Percentiles rank a stretch among this genome's conserved stretches.
Evolutionary conservation across 2,329 filamentous ascomycete genomes (phyloP).

Genomic region (Alternaria sp.): DNA sequence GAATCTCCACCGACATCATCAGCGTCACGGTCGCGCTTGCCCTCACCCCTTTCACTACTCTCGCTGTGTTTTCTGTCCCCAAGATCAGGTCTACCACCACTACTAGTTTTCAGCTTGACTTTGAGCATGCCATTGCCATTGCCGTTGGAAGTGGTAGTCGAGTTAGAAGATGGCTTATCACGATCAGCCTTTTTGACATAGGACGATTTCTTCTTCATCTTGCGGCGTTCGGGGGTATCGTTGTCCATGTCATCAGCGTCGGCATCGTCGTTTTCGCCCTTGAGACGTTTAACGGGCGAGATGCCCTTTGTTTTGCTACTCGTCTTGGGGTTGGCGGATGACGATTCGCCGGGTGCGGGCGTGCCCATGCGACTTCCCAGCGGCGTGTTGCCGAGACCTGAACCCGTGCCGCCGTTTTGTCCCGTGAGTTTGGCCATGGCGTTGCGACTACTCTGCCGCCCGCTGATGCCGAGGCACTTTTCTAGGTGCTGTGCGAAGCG

Average conservation of each 20-base stretch:
- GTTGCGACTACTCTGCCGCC: constrained; percentile 59
- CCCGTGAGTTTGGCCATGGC: constrained; percentile 57
- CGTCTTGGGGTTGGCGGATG: constrained; percentile 30
- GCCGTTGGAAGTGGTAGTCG: background rate
- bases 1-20: constrained; percentile 41
- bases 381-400: constrained; percentile 53
- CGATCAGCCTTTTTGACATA: constrained; percentile 53
- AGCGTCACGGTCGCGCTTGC: constrained; percentile 47
- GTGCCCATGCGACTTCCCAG: constrained; percentile 55
- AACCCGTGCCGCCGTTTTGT: constrained; percentile 50
- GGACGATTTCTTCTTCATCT: constrained; percentile 58
- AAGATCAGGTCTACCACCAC: constrained; percentile 27
- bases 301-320: constrained; percentile 30
- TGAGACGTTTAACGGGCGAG: constrained; percentile 40
- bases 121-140: constrained; percentile 29
- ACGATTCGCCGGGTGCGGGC: constrained; percentile 43
- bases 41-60: constrained; percentile 39
- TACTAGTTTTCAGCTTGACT: constrained; percentile 46
- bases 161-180: constrained; percentile 24
- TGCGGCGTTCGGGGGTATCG: constrained; percentile 53
- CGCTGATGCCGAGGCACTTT: constrained; percentile 66
- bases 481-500: constrained; percentile 69
- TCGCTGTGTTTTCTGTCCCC: constrained; percentile 41
- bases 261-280: constrained; percentile 23
- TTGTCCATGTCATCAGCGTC: constrained; percentile 53